phyloP scores from a whole-genome alignment of 495 filamentous ascomycete species.

The Penicillium fimorum region DNA sequence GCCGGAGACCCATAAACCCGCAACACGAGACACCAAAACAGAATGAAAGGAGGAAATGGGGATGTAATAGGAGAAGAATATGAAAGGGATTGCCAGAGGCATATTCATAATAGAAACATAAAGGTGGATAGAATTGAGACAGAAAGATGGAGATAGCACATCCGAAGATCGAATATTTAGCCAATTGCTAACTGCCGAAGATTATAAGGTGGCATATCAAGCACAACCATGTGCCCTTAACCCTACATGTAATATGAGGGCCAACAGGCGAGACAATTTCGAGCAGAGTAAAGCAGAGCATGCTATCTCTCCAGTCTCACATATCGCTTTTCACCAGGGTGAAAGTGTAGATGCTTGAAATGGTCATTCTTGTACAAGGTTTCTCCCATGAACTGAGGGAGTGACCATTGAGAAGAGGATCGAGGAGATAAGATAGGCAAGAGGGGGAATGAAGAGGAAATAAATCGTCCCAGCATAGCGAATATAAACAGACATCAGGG shows the following conservation, averaged over 20 bases:
- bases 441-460: conserved; percentile 16
- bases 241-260: conserved; percentile 1
- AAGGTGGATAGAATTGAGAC: neutral
- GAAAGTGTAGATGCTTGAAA: conserved; percentile 3
- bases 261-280: neutral
- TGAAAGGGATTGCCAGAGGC: neutral
- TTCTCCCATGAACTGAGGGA: neutral
- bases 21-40: conserved; percentile 27
- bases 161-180: neutral
- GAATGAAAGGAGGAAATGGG: conserved; percentile 1
- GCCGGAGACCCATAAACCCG: conserved; percentile 29
- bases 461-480: conserved; percentile 39
- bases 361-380: conserved; percentile 8
- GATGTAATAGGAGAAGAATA: neutral
- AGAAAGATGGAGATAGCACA: neutral
- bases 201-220: neutral
- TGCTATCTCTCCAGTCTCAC: neutral
- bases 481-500: conserved; percentile 39
- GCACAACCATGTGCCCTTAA: neutral
- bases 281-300: neutral
- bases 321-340: neutral
- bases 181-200: neutral
- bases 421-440: conserved; percentile 9
- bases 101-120: conserved; percentile 10
- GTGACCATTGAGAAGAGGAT: conserved; percentile 3